Base-by-base conservation (phyloP, 495 filamentous ascomycete species). In the Annulohypoxylon maeteangense region DNA sequence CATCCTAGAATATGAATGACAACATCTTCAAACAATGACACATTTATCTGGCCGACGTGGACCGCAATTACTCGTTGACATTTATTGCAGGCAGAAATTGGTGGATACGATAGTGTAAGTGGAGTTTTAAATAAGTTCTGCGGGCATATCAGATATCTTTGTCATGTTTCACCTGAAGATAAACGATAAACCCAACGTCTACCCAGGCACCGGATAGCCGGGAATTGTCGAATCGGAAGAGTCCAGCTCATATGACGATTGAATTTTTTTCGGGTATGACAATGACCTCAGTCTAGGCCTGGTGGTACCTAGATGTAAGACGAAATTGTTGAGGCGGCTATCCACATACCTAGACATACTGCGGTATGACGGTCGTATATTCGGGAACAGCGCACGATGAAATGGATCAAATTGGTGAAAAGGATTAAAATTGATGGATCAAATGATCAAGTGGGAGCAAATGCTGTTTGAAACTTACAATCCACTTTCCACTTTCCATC, bases 291-390 rank as follows among this genome's bases (percentile, higher is more conserved):
- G 53, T 38, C 55, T 47, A 65, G 29, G 32, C 55, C 58, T 48
- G 45, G 45, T 23, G 45, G 45, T 48, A 48, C 45, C 45, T 48
- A 48, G 22, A 48, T 23, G 54, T 65, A 68, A 31, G 60, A 72
- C 65, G 60, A 53, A 54, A 55, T 64, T 72, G 59, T 68, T 62
- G 65, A 68, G 55, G 56, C 70, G 65, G 70, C 61, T 44, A 47
- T 65, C 60, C 27, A 54, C 65, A 72, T 72, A 55, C 34, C n/a
- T n/a, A n/a, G n/a, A 36, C 40, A 44, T 44, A 48, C 23, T 51
- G 56, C 32, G 69, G 58, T 61, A 61, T 62, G 60, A 57, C 55
- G 48, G 16, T 50, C 48, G 20, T 62, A 34, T 65, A 45, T 65
- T 68, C 65, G 65, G 65, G 42, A 62, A 42, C 50, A 53, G 40